These are phyloP conservation scores for Cystobasidium onofrii DNA, from an alignment of 768 basidiomycete species.

Conservation along the genomic window DNA sequence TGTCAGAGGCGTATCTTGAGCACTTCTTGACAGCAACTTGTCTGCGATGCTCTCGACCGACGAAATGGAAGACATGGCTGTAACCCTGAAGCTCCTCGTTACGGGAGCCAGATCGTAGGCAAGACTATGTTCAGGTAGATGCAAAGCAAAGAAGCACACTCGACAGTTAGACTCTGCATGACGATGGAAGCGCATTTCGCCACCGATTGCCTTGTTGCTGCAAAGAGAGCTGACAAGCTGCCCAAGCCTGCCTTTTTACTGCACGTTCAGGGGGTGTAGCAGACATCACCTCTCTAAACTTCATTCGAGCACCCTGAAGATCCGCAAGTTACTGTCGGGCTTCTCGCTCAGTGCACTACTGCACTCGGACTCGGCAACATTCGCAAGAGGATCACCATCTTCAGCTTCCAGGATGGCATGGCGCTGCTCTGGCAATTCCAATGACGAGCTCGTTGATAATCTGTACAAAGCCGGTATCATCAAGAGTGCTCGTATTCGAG, in stretches of 20 bases:
- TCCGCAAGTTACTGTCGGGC: neutral
- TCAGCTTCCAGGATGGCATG: slow-evolving; percentile 10
- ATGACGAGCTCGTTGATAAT: slow-evolving; percentile 26
- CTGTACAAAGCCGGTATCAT: slow-evolving; percentile 27
- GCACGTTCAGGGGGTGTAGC: too few relatives aligned
- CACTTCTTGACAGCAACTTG: neutral
- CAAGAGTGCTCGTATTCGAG: slow-evolving; percentile 10
- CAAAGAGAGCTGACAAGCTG: neutral
- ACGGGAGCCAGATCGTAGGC: neutral
- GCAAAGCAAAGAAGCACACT: too few relatives aligned
- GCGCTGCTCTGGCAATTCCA: slow-evolving; percentile 12
- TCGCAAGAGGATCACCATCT: neutral
- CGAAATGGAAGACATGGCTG: neutral
- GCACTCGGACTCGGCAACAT: neutral
- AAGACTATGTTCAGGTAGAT: too few relatives aligned
- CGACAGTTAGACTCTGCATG: too few relatives aligned
- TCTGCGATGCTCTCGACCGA: neutral
- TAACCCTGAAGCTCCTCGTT: neutral
- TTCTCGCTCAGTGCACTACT: neutral
- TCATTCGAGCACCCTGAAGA: neutral
- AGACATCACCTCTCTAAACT: too few relatives aligned
- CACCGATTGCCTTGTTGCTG: neutral
- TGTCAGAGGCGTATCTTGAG: neutral
- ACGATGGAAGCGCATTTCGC: neutral
- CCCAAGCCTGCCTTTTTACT: too few relatives aligned